phyloP scores from a whole-genome alignment of 495 filamentous ascomycete genomes.

The Penicillium cataractarum region DNA sequence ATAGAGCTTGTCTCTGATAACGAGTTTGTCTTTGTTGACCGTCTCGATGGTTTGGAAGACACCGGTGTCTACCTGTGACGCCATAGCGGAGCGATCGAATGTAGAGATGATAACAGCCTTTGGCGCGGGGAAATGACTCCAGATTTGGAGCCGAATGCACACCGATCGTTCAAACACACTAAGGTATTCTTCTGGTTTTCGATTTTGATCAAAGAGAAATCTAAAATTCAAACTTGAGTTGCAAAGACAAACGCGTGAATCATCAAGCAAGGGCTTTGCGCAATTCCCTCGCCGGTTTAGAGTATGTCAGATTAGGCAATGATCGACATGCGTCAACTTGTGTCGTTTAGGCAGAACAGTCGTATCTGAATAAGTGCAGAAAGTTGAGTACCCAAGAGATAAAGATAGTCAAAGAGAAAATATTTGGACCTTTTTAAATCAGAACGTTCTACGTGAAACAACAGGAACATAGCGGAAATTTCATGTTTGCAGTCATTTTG shows the following conservation, averaged over 20 bases:
- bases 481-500: no score
- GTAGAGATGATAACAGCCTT: background rate
- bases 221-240: background rate
- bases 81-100: background rate
- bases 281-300: background rate
- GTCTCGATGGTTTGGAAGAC: slow-evolving; percentile 1
- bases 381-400: background rate
- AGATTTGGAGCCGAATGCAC: background rate
- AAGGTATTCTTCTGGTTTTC: background rate
- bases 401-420: background rate
- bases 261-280: background rate
- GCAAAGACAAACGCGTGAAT: background rate
- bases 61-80: background rate
- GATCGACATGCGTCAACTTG: slow-evolving; percentile 3
- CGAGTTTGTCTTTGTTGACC: background rate
- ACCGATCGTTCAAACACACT: no score
- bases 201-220: background rate
- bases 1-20: background rate
- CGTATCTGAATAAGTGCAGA: background rate
- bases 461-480: no score
- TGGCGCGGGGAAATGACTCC: background rate
- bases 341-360: background rate
- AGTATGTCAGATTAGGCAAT: background rate
- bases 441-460: no score
- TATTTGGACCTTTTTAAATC: no score